Conservation (phyloP, 805 yeast species). For the Ogataea methanolica region DNA sequence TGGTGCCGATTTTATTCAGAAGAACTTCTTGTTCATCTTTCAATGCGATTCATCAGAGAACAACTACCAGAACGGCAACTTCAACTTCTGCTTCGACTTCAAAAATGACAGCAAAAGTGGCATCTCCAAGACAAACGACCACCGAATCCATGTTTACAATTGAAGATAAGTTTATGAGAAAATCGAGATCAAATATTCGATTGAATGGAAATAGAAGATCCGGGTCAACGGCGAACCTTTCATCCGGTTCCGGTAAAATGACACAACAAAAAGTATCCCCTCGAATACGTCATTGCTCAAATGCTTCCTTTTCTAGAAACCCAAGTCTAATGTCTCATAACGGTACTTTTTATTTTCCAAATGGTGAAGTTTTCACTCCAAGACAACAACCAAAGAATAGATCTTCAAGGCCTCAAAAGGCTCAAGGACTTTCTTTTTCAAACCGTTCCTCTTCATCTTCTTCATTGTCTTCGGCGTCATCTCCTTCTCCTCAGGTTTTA, state of each 20-base stretch:
- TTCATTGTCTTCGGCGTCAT: background rate
- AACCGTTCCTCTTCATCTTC: background rate
- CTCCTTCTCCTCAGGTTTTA: background rate
- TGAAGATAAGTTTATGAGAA: constrained; percentile 37
- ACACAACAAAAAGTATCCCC: background rate
- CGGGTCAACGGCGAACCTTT: constrained; percentile 13
- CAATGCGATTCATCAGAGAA: constrained; percentile 13
- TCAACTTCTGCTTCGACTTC: background rate
- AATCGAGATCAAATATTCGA: constrained; percentile 27
- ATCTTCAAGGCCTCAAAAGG: constrained; percentile 32
- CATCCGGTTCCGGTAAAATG: constrained; percentile 1
- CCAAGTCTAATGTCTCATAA: constrained; percentile 6
- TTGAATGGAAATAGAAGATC: constrained; percentile 10
- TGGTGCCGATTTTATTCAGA: constrained; percentile 19
- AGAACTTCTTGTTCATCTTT: constrained; percentile 32
- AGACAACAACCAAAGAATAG: constrained; percentile 37
- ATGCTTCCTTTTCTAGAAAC: constrained; percentile 1
- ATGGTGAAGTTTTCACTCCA: constrained; percentile 51
- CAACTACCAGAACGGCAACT: constrained; percentile 1
- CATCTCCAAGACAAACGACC: constrained; percentile 29
- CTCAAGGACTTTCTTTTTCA: constrained; percentile 4
- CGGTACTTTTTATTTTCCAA: constrained; percentile 38
- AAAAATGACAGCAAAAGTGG: background rate
- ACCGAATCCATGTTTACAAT: constrained; percentile 36
- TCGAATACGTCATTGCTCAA: constrained; percentile 1